phyloP scores from a whole-genome alignment of 2,329 filamentous ascomycete species.

The Tolypocladium tropicale region DNA sequence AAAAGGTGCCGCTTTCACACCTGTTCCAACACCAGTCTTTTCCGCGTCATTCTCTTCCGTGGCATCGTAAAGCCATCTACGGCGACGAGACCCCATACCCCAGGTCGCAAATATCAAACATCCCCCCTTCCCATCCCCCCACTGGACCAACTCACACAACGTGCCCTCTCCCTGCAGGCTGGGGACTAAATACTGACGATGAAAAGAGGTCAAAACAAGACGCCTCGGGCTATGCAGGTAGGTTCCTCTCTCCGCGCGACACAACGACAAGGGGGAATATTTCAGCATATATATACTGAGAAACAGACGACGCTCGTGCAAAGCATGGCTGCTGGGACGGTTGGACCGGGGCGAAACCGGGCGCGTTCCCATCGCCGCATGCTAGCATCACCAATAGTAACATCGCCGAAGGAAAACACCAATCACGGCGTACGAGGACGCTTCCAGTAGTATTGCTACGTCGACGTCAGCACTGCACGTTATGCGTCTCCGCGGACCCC shows the following conservation, averaged over 20 bases:
- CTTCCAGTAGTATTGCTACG: constrained; percentile 62
- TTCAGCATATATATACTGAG: constrained; percentile 1
- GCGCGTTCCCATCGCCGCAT: not conserved
- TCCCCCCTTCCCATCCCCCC: no score
- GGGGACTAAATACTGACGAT: not conserved
- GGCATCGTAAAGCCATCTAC: not conserved
- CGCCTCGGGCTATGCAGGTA: constrained; percentile 14
- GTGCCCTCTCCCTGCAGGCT: not conserved
- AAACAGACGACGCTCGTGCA: not conserved
- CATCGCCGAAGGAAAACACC: not conserved
- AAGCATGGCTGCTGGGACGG: not conserved
- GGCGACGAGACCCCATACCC: not conserved
- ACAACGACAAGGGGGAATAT: not conserved
- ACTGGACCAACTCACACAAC: no score
- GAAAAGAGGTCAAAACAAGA: constrained; percentile 7
- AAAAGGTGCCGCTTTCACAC: not conserved
- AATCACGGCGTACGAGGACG: constrained; percentile 46
- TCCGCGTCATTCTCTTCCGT: not conserved
- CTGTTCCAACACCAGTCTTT: not conserved
- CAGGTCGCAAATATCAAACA: no score
- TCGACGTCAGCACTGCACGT: not conserved
- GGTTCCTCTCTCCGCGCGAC: not conserved
- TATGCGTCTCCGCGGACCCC: not conserved
- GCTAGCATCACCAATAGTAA: not conserved
- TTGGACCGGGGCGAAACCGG: not conserved